Percentiles rank a stretch among this genome's conserved stretches.
Conservation (phyloP, 2,329 filamentous ascomycete genomes). For the Fusarium nurragi region DNA sequence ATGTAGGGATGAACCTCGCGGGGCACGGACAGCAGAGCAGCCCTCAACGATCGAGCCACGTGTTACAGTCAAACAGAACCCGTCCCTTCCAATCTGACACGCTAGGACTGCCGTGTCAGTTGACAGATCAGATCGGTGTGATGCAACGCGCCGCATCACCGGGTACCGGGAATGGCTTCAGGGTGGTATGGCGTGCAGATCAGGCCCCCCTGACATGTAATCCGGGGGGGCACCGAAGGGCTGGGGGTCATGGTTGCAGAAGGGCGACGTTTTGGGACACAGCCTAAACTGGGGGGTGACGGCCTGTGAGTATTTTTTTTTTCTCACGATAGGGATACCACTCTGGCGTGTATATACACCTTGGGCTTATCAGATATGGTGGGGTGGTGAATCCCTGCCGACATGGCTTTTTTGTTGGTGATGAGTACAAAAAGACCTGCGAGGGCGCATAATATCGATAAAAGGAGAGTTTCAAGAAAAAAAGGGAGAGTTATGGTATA, state of each 20-base stretch:
- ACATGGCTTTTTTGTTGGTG: background rate
- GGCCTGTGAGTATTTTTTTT: background rate
- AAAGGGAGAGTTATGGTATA: rapidly evolving
- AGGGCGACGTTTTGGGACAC: background rate
- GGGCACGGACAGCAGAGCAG: background rate
- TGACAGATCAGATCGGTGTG: background rate
- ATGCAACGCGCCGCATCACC: background rate
- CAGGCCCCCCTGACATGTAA: background rate
- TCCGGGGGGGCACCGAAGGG: background rate
- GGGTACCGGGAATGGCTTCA: background rate
- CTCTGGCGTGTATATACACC: constrained; percentile 28
- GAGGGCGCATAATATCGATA: no score
- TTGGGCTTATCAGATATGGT: constrained; percentile 18
- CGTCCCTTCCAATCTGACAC: constrained; percentile 1
- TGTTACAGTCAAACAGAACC: background rate
- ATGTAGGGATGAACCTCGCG: background rate
- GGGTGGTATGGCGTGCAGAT: background rate
- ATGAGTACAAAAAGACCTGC: background rate
- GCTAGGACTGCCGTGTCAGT: background rate
- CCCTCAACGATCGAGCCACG: background rate
- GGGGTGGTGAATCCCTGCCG: constrained; percentile 18
- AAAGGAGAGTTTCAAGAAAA: background rate
- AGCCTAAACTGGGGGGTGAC: constrained; percentile 5
- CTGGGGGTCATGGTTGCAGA: background rate
- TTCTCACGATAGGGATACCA: constrained; percentile 21